Base-by-base conservation (phyloP, 1,284 basidiomycete genomes). In the Cryptococcus wingfieldii region DNA sequence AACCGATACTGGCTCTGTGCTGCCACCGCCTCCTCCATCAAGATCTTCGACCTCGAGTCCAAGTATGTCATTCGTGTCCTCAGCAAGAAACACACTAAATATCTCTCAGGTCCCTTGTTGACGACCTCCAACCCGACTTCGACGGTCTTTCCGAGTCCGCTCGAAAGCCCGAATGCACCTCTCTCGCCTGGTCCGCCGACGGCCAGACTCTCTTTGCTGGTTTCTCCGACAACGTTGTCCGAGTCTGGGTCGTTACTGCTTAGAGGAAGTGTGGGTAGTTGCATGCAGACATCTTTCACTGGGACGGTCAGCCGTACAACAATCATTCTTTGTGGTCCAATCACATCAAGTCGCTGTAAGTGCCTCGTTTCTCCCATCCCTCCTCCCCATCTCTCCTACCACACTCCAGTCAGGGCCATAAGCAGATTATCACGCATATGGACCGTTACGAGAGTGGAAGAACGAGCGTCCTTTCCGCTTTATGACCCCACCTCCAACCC, bases 1-100 rank as follows among this genome's bases (percentile, higher is more conserved):
- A 97, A 97, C 84, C 88, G 93, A 62, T 99, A 99, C 88, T 99
- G 96, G 96, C 83, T 99, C 65, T 99, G 96, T 79, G 96, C 96
- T 69, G 96, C 96, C 66, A 98, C 96, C 64, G 85, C 92, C 62
- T 91, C 88, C 75, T 96, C 91, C 80, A 91, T 98, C 82, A 98
- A 98, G 84, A 98, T 97, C 80, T 97, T 97, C 77, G 93, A 97
- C 79, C 83, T 96, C 56, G 92, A 96, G 86, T 90, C 88, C 87
- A 95, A 95, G 92, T 91, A 66, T 74, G 89, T 85, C 5, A 34
- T 39, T 42, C 31, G 48, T n/a, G 18, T 18, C 38, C 27, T n/a
- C 43, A 23, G 13, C n/a, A 56, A 6, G 23, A 23, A 12, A 12
- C 12, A 16, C 2, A 41, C 48, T 53, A 39, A 47, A 34, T 18